Evolutionary conservation across 2,329 filamentous ascomycete species (phyloP), one percentile per base, ranked within the genome.

Genomic region (Colletotrichum abscissum): DNA sequence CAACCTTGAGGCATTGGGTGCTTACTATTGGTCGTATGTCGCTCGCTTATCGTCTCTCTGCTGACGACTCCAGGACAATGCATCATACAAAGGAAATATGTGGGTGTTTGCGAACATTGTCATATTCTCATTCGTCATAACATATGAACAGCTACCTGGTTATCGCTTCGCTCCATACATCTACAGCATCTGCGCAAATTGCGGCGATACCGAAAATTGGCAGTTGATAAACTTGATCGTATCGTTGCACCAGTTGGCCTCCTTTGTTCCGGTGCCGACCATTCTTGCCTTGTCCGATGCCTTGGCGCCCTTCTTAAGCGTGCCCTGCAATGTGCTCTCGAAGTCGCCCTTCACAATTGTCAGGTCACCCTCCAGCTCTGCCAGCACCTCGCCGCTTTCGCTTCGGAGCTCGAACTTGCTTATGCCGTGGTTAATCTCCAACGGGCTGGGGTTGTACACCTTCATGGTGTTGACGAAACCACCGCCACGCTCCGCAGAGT

Each of bases 371-470:
- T 74, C 77, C 54, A 83, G 64, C 57, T 76, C 72, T 35, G 79
- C 79, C 42, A 82, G 52, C 9, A 74, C 69, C 49, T 79, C 73
- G n/a, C 77, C 77, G 24, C 75, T 72, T 28, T 75, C 73, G 49
- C 78, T 79, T 52, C 77, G 76, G 28, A 84, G 74, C 70, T 81
- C 79, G 33, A 83, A 83, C 22, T 76, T 67, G 65, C 79, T 80
- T 19, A 68, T 54, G 2, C 80, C 81, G 63, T 80, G 76, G 33
- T 80, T 77, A 6, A 84, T 77, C 70, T 81, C 80, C 38, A 82
- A 76, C 4, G 78, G 77, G 22, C 80, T 80, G 12, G 76, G 75
- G 73, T 81, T 83, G 22, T 71, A 63, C 46, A 82, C 69, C 62
- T 67, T 75, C 57, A 83, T 73, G 14, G 70, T 73, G 52, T 81